These are phyloP conservation scores for Castanopsis chinensis DNA, from an alignment of 306 rosid genomes.

Conservation along the genomic window DNA sequence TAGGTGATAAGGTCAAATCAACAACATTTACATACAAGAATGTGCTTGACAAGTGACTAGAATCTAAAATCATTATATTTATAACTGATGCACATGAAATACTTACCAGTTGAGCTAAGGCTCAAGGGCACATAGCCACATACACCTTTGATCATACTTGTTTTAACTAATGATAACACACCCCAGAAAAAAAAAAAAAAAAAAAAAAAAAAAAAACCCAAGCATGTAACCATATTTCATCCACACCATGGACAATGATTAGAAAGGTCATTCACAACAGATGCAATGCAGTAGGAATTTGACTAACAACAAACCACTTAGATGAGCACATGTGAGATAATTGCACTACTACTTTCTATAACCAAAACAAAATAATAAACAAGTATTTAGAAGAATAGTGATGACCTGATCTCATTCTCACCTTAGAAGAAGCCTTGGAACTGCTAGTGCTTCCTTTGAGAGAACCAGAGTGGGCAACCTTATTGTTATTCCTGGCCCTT, in stretches of 20 bases:
- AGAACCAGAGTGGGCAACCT: slow-evolving; percentile 68
- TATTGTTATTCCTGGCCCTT: slow-evolving; percentile 50
- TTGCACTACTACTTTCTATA: not conserved
- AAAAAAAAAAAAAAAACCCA: not conserved
- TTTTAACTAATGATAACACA: not conserved
- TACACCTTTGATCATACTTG: not conserved
- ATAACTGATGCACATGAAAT: too few species aligned
- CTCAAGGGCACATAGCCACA: not conserved
- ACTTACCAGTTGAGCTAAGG: not conserved
- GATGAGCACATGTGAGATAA: not conserved
- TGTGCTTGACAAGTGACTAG: not conserved
- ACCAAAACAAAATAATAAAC: not conserved
- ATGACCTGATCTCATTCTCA: slow-evolving; percentile 24
- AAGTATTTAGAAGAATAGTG: slow-evolving; percentile 4
- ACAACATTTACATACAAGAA: not conserved
- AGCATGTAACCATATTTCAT: not conserved
- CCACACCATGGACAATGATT: not conserved
- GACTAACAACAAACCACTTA: not conserved
- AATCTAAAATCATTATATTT: not conserved
- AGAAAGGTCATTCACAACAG: not conserved
- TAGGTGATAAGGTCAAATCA: not conserved
- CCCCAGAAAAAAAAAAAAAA: too few species aligned
- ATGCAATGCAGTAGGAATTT: not conserved
- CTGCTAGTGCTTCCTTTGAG: slow-evolving; percentile 52
- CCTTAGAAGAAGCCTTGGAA: slow-evolving; percentile 82